Evolutionary conservation across 2,329 filamentous ascomycete species (phyloP), one percentile per base, ranked within the genome.

Genomic region (Thermochaetoides dissita): DNA sequence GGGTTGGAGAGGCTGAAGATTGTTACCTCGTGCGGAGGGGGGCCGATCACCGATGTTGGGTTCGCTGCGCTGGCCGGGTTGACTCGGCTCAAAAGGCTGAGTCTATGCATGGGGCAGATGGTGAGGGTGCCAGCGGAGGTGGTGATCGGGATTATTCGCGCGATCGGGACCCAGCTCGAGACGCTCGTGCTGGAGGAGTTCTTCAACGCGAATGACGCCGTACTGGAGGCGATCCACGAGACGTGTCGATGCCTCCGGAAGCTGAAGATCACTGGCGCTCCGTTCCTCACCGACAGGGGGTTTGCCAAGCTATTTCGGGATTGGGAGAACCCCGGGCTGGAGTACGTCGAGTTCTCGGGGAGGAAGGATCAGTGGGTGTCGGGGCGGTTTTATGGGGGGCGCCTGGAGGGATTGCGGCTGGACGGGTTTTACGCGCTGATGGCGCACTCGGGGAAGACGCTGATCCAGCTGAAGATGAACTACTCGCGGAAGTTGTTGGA

Each of bases 401-500:
- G 17, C 17, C 17, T 24, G 17, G 17, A 24, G 17, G 17, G 17
- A 24, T 24, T 24, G 17, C 5, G 17, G 17, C 17, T 24, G 17
- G 62, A 72, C 6, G 87, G 83, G 0, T 89, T 96, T 63, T 66
- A 71, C 49, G 84, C 85, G 0, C 63, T 95, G 36, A 94, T 95
- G 84, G 63, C 66, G 0, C 89, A 95, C 57, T 94, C 87, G 0
- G 84, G 84, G 4, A 56, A 63, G 1, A 67, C 63, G 8, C 61
- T 96, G 2, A 68, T 70, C 45, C 65, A 72, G 34, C 66, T 96
- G 31, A 84, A 93, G 55, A 67, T 95, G n/a, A 75, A 84, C 10
- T 84, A 81, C 0, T 94, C 86, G 56, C 80, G 89, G 3, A 82
- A 94, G 57, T 88, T 96, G 48, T 72, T 76, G 1, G 68, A 72